These are phyloP conservation scores for Cinchona pubescens DNA, from an alignment of 257 asterid genomes.

Conservation along the genomic window DNA sequence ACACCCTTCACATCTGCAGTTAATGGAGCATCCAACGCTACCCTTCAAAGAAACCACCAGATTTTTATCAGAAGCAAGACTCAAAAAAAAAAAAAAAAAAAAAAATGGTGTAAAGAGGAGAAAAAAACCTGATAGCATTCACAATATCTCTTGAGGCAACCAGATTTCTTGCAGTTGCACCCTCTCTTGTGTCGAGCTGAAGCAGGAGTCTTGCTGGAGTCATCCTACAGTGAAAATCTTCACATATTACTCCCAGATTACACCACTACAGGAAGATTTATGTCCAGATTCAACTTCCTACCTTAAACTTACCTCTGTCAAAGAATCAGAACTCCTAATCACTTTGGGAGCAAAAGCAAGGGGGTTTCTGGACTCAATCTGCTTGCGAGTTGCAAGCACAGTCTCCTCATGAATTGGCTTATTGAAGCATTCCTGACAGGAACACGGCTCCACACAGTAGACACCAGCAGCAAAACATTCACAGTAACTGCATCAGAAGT, in stretches of 20 bases:
- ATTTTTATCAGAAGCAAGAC: constrained; percentile 32
- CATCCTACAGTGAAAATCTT: constrained; percentile 45
- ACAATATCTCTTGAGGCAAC: constrained; percentile 92
- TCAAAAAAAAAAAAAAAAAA: constrained; percentile 14
- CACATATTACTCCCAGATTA: constrained; percentile 11
- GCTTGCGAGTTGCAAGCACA: constrained; percentile 91
- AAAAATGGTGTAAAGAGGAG: constrained; percentile 12
- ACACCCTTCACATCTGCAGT: constrained; percentile 96
- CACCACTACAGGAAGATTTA: not conserved
- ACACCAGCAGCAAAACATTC: constrained; percentile 99
- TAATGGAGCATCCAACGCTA: constrained; percentile 92
- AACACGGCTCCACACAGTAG: constrained; percentile 92
- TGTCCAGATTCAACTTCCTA: constrained; percentile 23
- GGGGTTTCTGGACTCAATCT: constrained; percentile 92
- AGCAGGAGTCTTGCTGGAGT: constrained; percentile 87
- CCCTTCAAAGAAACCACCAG: constrained; percentile 45
- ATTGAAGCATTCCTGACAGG: constrained; percentile 91
- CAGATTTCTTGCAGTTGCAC: constrained; percentile 97
- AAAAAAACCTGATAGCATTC: constrained; percentile 93
- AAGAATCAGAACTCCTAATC: constrained; percentile 52
- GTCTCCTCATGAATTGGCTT: constrained; percentile 95
- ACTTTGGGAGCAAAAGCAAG: constrained; percentile 99
- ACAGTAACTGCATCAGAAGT: constrained; percentile 66
- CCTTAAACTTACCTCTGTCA: constrained; percentile 47
- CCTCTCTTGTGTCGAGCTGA: constrained; percentile 99